A percentile compares a stretch with the other conserved stretches of the same genome.
These are phyloP conservation scores for Candida tunisiensis DNA, from an alignment of 1,139 yeast species.

Conservation along the genomic window DNA sequence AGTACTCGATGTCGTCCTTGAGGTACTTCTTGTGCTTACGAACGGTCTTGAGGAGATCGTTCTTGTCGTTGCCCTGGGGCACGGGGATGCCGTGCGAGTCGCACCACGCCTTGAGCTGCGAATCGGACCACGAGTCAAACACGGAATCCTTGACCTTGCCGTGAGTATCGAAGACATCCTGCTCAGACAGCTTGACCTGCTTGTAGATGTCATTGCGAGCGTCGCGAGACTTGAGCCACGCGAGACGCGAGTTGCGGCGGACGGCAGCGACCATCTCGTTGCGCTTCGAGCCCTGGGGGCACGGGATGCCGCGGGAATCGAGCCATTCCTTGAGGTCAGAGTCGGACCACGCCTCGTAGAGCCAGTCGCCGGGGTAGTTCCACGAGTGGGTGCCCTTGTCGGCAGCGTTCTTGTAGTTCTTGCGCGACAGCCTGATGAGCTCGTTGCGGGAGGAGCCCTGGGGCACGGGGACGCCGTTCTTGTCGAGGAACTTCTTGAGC, in stretches of 20 bases:
- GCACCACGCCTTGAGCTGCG: slow-evolving; percentile 31
- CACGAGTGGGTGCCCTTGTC: neutral
- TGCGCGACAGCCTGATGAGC: neutral
- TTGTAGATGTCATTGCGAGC: slow-evolving; percentile 26
- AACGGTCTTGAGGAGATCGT: slow-evolving; percentile 24
- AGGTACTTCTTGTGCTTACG: slow-evolving; percentile 16
- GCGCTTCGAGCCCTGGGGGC: slow-evolving; percentile 30
- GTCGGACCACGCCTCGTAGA: slow-evolving; percentile 16
- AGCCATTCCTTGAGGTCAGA: slow-evolving; percentile 31
- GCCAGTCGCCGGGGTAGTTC: slow-evolving; percentile 3
- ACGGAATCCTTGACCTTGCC: slow-evolving; percentile 29
- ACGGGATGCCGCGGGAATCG: slow-evolving; percentile 31
- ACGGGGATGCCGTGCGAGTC: slow-evolving; percentile 25
- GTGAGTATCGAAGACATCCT: slow-evolving; percentile 23
- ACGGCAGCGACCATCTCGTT: slow-evolving; percentile 23
- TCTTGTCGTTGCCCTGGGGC: slow-evolving; percentile 20
- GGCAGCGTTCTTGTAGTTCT: slow-evolving; percentile 1
- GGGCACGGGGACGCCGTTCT: too few relatives aligned
- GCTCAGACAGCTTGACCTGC: slow-evolving; percentile 27
- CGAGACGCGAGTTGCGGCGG: too few relatives aligned
- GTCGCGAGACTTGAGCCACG: too few relatives aligned
- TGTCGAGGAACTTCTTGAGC: slow-evolving; percentile 30
- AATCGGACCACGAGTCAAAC: slow-evolving; percentile 30
- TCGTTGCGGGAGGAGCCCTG: slow-evolving; percentile 2
- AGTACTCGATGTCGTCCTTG: slow-evolving; percentile 6